Conservation (phyloP, 2,329 filamentous ascomycete species). For the Cytospora chrysosperma region DNA sequence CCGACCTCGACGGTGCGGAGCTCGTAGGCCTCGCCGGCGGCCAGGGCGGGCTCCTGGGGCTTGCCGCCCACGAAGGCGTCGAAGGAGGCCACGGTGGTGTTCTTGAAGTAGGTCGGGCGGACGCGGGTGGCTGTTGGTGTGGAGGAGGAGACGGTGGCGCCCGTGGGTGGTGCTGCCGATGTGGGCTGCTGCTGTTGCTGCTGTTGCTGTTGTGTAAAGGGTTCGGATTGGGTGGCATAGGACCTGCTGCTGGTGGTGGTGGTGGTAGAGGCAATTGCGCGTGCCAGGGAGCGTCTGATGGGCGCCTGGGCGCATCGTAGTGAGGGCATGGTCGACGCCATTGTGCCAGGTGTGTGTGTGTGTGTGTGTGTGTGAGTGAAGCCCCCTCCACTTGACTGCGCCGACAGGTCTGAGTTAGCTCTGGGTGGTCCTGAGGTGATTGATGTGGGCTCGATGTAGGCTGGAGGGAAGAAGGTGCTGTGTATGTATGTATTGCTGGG, state of each 20-base stretch:
- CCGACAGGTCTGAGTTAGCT: too few relatives aligned
- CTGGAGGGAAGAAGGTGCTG: not conserved
- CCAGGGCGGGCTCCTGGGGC: conserved; percentile 42
- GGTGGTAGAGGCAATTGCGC: conserved; percentile 33
- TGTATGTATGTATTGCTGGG: too few relatives aligned
- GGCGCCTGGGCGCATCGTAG: conserved; percentile 44
- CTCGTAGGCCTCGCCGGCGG: conserved; percentile 56
- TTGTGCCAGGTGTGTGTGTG: conserved; percentile 28
- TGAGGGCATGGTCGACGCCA: conserved; percentile 42
- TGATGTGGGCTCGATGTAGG: too few relatives aligned
- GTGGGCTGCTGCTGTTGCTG: conserved; percentile 26
- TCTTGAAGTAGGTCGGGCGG: conserved; percentile 59
- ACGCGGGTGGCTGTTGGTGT: conserved; percentile 21
- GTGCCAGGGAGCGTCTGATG: conserved; percentile 40
- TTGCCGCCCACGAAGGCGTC: conserved; percentile 54
- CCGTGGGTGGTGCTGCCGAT: conserved; percentile 22
- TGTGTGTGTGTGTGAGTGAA: not conserved
- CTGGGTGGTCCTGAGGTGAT: too few relatives aligned
- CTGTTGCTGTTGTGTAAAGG: conserved; percentile 27
- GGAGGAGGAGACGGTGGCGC: conserved; percentile 10
- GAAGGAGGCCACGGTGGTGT: conserved; percentile 56
- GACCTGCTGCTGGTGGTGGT: conserved; percentile 37
- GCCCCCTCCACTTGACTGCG: not conserved
- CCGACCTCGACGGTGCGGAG: conserved; percentile 64
- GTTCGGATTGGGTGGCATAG: conserved; percentile 43